Percentiles rank a stretch among this genome's conserved stretches.
Conservation (phyloP, 108 stramenopile species). For the Skeletonema tropicum region DNA sequence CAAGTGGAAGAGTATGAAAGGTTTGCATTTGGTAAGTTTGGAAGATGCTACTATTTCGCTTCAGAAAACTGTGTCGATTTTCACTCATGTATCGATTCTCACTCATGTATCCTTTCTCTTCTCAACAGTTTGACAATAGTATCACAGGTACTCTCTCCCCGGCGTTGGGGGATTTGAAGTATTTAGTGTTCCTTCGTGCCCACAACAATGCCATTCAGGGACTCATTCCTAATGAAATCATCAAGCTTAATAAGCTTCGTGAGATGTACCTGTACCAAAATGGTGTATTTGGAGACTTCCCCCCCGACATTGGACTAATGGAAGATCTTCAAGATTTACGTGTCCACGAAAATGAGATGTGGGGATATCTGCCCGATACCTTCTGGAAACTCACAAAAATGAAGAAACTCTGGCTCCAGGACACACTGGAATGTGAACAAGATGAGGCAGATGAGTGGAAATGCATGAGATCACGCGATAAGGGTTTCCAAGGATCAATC, state of each 20-base stretch:
- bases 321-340: constrained; percentile 32
- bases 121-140: constrained; percentile 33
- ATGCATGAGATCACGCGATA: constrained; percentile 13
- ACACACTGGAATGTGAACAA: constrained; percentile 20
- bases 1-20: constrained; percentile 44
- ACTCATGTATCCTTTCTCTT: neutral
- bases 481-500: constrained; percentile 43
- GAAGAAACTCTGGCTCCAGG: constrained; percentile 36
- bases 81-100: neutral
- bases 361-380: constrained; percentile 20
- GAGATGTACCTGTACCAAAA: constrained; percentile 36
- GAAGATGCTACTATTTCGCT: neutral
- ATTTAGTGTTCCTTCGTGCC: constrained; percentile 42
- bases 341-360: constrained; percentile 24
- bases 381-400: constrained; percentile 30
- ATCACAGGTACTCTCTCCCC: constrained; percentile 29
- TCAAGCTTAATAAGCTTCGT: constrained; percentile 30
- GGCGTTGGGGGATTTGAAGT: constrained; percentile 35
- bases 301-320: constrained; percentile 49
- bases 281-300: constrained; percentile 38
- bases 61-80: neutral
- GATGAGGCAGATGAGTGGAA: constrained; percentile 14
- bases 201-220: constrained; percentile 48
- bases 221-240: constrained; percentile 45
- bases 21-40: constrained; percentile 26